Evolutionary conservation across 2,329 filamentous ascomycete species (phyloP).

Genomic region (Epicoccum sorghinum): DNA sequence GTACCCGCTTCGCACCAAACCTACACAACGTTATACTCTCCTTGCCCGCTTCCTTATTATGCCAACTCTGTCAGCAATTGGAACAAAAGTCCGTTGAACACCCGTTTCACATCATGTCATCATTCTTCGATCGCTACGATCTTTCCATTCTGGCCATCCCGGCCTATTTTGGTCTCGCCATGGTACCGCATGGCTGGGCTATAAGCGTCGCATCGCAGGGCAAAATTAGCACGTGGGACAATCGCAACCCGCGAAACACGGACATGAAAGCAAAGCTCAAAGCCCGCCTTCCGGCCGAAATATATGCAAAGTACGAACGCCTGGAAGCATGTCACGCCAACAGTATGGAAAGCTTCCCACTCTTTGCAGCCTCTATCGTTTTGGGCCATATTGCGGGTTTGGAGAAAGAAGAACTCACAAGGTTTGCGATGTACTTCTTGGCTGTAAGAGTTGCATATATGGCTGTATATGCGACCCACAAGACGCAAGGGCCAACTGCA

Average conservation of each 20-base stretch:
- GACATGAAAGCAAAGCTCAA: conserved; percentile 45
- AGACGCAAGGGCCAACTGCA: conserved; percentile 27
- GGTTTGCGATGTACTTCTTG: conserved; percentile 47
- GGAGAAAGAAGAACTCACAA: conserved; percentile 40
- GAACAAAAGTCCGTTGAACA: not conserved
- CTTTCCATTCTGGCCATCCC: conserved; percentile 54
- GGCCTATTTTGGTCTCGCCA: conserved; percentile 50
- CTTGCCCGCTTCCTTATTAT: not conserved
- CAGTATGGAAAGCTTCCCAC: conserved; percentile 54
- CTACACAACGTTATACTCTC: not conserved
- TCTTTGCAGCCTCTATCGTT: conserved; percentile 54
- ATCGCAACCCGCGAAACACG: conserved; percentile 50
- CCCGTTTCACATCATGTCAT: not conserved
- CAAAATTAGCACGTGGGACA: conserved; percentile 49
- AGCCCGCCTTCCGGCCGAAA: conserved; percentile 44
- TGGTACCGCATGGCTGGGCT: conserved; percentile 51
- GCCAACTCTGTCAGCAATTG: too few relatives aligned
- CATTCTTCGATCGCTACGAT: conserved; percentile 37
- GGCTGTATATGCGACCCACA: conserved; percentile 44
- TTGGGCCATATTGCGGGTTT: conserved; percentile 51
- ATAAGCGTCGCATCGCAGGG: conserved; percentile 46
- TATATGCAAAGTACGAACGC: conserved; percentile 53
- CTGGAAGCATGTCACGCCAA: conserved; percentile 54
- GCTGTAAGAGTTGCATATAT: conserved; percentile 47
- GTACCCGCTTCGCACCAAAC: not conserved